phyloP scores from a whole-genome alignment of 192 early-diverging fungal genomes.

The Endogone sp. region DNA sequence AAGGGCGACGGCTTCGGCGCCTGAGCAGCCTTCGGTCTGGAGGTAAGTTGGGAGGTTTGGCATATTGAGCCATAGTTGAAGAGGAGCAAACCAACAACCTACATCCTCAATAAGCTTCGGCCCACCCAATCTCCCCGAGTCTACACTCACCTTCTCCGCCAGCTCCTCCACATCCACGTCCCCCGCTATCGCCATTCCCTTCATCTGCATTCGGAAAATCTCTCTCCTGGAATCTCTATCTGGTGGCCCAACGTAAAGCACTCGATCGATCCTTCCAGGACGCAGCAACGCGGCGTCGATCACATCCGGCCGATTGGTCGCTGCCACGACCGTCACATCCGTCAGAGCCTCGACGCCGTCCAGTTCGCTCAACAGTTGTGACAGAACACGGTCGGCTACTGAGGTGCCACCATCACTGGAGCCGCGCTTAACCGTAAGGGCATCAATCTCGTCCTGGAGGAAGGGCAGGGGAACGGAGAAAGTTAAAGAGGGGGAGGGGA shows the following conservation, averaged over 20 bases:
- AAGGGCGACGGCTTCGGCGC: slow-evolving; percentile 89
- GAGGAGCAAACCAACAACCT: not conserved
- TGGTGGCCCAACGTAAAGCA: slow-evolving; percentile 92
- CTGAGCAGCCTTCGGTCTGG: slow-evolving; percentile 87
- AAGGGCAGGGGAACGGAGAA: slow-evolving; percentile 1
- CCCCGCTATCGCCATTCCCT: slow-evolving; percentile 62
- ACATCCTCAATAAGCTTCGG: too few species aligned
- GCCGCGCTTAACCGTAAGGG: slow-evolving; percentile 81
- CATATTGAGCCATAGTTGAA: too few species aligned
- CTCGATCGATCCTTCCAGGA: slow-evolving; percentile 93
- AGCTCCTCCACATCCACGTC: slow-evolving; percentile 69
- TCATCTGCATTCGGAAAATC: slow-evolving; percentile 76
- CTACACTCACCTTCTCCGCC: slow-evolving; percentile 42
- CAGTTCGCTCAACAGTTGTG: slow-evolving; percentile 90
- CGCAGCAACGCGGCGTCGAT: slow-evolving; percentile 89
- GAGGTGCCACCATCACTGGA: slow-evolving; percentile 66
- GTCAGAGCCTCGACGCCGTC: slow-evolving; percentile 95
- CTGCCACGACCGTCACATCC: slow-evolving; percentile 95
- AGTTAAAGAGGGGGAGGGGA: not conserved
- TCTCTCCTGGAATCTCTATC: slow-evolving; percentile 68
- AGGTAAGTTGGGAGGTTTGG: not conserved
- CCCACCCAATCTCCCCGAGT: too few species aligned
- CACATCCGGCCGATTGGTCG: slow-evolving; percentile 96
- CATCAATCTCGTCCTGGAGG: slow-evolving; percentile 98
- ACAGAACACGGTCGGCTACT: slow-evolving; percentile 91